phyloP scores from a whole-genome alignment of 345 rosid species.

The Boechera retrofracta region DNA sequence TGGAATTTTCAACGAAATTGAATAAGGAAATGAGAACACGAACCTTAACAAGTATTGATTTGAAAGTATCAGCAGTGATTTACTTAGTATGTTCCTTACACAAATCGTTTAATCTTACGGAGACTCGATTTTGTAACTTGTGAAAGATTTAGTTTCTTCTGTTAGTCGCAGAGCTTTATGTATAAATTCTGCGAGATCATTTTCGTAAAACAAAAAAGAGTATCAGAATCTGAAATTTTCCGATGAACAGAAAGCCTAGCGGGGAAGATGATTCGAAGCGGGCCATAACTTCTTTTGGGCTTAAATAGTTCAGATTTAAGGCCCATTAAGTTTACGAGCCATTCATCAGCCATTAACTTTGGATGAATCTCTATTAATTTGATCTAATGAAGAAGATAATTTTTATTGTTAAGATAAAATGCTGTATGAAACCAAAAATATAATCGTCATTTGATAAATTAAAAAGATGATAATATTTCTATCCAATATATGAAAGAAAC shows the following conservation, averaged over 20 bases:
- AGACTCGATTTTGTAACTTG: neutral
- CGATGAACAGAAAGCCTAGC: neutral
- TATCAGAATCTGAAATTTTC: no score
- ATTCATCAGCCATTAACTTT: neutral
- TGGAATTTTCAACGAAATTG: constrained; percentile 17
- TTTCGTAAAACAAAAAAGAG: no score
- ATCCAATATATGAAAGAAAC: no score
- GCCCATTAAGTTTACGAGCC: neutral
- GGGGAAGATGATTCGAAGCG: neutral
- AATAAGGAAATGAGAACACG: neutral
- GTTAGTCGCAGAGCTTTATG: no score
- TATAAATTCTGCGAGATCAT: no score
- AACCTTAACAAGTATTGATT: neutral
- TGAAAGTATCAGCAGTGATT: neutral
- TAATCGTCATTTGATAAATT: neutral
- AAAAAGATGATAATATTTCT: no score
- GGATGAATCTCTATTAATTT: neutral
- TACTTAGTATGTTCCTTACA: neutral
- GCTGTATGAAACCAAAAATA: neutral
- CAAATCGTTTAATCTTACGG: neutral
- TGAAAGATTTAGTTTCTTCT: no score
- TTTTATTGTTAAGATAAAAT: neutral
- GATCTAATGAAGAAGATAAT: neutral
- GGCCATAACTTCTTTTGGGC: neutral
- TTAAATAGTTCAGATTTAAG: neutral